Conservation (phyloP, 2,329 filamentous ascomycete species). For the Dactylellina sp. region DNA sequence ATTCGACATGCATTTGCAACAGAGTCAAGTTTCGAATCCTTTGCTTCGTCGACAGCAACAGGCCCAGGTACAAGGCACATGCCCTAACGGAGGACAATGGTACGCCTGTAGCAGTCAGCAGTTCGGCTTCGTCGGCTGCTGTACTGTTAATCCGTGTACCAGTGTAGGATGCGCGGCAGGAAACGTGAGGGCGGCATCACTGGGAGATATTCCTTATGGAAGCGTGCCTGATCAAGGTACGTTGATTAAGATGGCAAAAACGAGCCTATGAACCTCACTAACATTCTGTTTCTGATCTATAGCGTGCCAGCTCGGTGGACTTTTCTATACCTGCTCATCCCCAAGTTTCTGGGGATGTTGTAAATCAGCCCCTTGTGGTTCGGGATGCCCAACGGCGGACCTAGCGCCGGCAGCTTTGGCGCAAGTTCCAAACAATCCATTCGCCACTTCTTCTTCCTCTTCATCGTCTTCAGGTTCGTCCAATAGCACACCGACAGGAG, state of each 20-base stretch:
- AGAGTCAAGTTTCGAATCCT: slow-evolving; percentile 26
- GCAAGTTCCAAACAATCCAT: slow-evolving; percentile 28
- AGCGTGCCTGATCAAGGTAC: slow-evolving; percentile 42
- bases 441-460: not conserved
- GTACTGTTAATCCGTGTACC: slow-evolving; percentile 44
- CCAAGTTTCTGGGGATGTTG: slow-evolving; percentile 54
- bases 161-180: slow-evolving; percentile 43
- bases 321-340: slow-evolving; percentile 37
- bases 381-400: slow-evolving; percentile 23
- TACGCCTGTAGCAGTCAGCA: slow-evolving; percentile 29
- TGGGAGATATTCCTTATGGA: slow-evolving; percentile 34
- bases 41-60: slow-evolving; percentile 33
- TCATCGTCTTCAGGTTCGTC: not conserved
- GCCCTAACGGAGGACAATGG: slow-evolving; percentile 49
- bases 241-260: not conserved
- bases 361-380: slow-evolving; percentile 36
- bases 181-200: slow-evolving; percentile 35
- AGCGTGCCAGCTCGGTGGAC: slow-evolving; percentile 44
- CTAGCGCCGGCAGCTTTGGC: slow-evolving; percentile 25
- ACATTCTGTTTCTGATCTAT: slow-evolving; percentile 4
- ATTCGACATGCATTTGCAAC: slow-evolving; percentile 22
- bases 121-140: slow-evolving; percentile 54
- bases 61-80: slow-evolving; percentile 16
- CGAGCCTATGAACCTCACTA: not conserved
- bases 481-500: slow-evolving; percentile 22